Percentiles rank a stretch among this genome's conserved stretches.
phyloP scores from a whole-genome alignment of 2,329 filamentous ascomycete genomes.

The Cryphonectria parasitica region DNA sequence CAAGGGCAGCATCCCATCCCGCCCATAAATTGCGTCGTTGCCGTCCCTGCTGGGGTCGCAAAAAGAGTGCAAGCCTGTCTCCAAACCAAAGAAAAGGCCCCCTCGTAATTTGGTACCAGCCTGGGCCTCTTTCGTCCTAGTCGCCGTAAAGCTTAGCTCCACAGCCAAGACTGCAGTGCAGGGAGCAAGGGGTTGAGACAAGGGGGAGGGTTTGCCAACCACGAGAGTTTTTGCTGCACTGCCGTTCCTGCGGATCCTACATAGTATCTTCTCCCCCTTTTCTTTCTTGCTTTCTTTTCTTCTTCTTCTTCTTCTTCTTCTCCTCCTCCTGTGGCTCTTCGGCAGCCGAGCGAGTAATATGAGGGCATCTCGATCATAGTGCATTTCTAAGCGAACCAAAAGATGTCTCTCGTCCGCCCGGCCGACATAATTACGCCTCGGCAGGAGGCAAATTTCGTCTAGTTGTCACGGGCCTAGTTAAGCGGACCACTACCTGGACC shows the following conservation, averaged over 20 bases:
- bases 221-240: neutral
- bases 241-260: neutral
- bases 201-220: neutral
- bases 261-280: neutral
- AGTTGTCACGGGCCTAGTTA: neutral
- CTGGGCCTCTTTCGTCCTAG: neutral
- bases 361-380: neutral
- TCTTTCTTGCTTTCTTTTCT: neutral
- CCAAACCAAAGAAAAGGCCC: neutral
- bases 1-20: neutral
- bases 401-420: neutral
- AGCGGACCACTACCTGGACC: neutral
- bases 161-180: conserved; percentile 11
- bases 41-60: neutral
- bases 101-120: neutral
- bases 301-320: too few relatives aligned
- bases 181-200: conserved; percentile 13
- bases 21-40: neutral
- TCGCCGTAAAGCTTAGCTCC: conserved; percentile 25
- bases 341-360: neutral
- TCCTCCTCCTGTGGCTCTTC: neutral
- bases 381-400: neutral
- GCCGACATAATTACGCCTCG: neutral
- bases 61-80: neutral
- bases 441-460: neutral